Evolutionary conservation across 768 basidiomycete genomes (phyloP).

Genomic region (Lactarius quietus): DNA sequence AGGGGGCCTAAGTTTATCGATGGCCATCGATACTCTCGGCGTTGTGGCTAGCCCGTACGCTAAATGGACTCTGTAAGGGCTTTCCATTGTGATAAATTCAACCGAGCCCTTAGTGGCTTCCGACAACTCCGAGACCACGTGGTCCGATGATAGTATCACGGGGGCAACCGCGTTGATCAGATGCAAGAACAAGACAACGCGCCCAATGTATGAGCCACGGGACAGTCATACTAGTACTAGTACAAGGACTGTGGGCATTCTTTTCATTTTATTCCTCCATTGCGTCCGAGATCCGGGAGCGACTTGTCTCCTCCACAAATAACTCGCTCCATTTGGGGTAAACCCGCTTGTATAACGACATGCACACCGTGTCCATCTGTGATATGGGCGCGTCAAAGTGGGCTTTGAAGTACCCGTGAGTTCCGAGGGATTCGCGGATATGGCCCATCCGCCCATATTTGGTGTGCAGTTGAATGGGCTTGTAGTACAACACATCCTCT

Average conservation of each 20-base stretch:
- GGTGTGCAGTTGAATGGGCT: constrained; percentile 89
- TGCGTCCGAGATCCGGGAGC: constrained; percentile 21
- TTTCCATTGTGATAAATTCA: neutral
- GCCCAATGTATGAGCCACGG: neutral
- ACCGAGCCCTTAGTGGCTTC: neutral
- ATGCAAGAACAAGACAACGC: neutral
- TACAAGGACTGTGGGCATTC: neutral
- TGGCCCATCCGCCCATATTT: constrained; percentile 90
- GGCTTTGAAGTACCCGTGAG: constrained; percentile 96
- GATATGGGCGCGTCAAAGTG: constrained; percentile 89
- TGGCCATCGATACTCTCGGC: neutral
- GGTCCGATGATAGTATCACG: neutral
- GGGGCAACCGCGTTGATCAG: neutral
- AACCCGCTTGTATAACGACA: constrained; percentile 92
- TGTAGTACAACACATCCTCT: constrained; percentile 91
- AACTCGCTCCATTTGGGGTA: constrained; percentile 81
- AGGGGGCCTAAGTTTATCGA: neutral
- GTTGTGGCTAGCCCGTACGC: neutral
- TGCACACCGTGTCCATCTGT: constrained; percentile 96
- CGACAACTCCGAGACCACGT: neutral
- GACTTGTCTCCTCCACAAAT: constrained; percentile 37
- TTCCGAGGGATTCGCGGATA: constrained; percentile 88
- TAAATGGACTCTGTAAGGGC: neutral
- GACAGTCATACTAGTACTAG: neutral
- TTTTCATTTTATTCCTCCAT: constrained; percentile 28